Evolutionary conservation across 164 flowering plant genomes (phyloP).

Genomic region (Nymphaea colorata): DNA sequence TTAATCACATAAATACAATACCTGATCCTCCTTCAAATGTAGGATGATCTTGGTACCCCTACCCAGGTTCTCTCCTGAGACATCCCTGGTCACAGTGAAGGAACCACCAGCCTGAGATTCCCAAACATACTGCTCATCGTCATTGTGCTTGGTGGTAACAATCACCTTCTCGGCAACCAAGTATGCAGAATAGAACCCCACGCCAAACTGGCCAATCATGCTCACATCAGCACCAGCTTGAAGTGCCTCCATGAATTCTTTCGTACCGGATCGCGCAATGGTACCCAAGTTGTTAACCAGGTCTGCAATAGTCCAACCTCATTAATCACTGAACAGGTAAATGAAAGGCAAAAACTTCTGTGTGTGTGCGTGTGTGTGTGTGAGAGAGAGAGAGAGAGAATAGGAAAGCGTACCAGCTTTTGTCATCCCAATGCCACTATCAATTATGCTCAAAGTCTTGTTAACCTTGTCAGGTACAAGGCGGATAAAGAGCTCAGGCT

Average conservation of each 20-base stretch:
- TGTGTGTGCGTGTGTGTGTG: no score
- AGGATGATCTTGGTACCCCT: constrained; percentile 39
- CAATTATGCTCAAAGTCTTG: constrained; percentile 10
- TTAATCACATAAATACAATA: background rate
- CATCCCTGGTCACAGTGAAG: constrained; percentile 31
- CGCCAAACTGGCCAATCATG: constrained; percentile 51
- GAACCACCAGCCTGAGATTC: constrained; percentile 44
- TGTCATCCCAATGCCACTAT: constrained; percentile 15
- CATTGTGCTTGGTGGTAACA: constrained; percentile 40
- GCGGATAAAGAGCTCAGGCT: constrained; percentile 13
- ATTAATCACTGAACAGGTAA: background rate
- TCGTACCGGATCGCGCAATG: constrained; percentile 46
- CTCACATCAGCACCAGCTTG: constrained; percentile 41
- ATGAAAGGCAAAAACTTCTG: background rate
- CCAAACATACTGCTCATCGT: constrained; percentile 41
- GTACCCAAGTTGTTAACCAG: constrained; percentile 45
- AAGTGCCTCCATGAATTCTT: constrained; percentile 49
- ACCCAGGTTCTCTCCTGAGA: constrained; percentile 24
- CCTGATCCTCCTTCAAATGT: constrained; percentile 40
- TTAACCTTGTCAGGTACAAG: constrained; percentile 13
- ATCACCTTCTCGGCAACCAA: constrained; percentile 41
- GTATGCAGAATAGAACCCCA: constrained; percentile 43
- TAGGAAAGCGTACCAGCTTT: constrained; percentile 6
- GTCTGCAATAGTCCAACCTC: constrained; percentile 11
- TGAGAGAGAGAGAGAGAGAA: no score